Evolutionary conservation across 805 yeast genomes (phyloP).

Genomic region (Ogataea salicorniae): DNA sequence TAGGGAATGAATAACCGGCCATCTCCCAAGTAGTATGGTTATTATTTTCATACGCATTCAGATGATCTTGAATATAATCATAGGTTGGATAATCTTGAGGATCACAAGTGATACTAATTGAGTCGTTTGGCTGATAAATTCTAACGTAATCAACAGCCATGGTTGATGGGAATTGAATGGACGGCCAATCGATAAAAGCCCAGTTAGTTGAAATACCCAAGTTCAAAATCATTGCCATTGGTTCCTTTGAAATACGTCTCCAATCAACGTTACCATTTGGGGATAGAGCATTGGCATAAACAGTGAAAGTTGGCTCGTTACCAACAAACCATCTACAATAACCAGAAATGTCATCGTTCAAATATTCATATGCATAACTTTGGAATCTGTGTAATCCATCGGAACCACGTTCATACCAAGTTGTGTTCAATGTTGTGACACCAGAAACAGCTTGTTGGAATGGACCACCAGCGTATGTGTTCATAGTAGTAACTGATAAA

Average conservation of each 20-base stretch:
- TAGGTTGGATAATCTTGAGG: conserved; percentile 81
- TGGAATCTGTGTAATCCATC: conserved; percentile 52
- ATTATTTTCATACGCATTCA: conserved; percentile 58
- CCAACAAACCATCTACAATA: conserved; percentile 88
- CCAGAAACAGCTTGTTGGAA: conserved; percentile 90
- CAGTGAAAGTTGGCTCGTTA: conserved; percentile 65
- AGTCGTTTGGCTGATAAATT: conserved; percentile 77
- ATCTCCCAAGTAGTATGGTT: conserved; percentile 70
- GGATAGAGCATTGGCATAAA: conserved; percentile 68
- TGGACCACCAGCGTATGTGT: conserved; percentile 89
- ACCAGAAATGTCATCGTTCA: conserved; percentile 64
- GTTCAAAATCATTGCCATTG: conserved; percentile 85
- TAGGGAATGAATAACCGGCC: conserved; percentile 72
- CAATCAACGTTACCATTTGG: conserved; percentile 89
- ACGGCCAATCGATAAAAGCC: conserved; percentile 91
- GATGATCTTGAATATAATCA: conserved; percentile 72
- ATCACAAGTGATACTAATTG: conserved; percentile 69
- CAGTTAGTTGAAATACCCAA: conserved; percentile 88
- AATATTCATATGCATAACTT: conserved; percentile 70
- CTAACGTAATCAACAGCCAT: conserved; percentile 83
- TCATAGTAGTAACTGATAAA: conserved; percentile 66
- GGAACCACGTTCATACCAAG: conserved; percentile 75
- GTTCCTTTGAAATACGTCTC: conserved; percentile 82
- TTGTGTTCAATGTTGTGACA: conserved; percentile 66
- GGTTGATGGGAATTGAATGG: conserved; percentile 69